Percentiles rank a stretch among this genome's conserved stretches.
Conservation (phyloP, 2,329 filamentous ascomycete genomes). For the Chaetomiaceae sp. region DNA sequence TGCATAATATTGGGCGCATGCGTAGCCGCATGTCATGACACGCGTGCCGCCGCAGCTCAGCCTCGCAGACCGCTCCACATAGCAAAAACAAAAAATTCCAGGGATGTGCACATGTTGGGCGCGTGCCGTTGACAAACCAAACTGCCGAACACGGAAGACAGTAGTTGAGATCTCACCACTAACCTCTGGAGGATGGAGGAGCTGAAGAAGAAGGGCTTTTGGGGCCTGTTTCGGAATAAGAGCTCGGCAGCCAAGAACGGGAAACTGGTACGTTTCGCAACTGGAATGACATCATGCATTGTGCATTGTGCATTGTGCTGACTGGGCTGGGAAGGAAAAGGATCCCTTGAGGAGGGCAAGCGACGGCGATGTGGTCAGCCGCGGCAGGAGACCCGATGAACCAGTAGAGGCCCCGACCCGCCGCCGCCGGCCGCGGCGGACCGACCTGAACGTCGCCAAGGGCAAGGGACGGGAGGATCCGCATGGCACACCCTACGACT, state of each 20-base stretch:
- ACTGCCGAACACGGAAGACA: neutral
- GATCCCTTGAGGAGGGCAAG: slow-evolving; percentile 32
- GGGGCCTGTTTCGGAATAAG: slow-evolving; percentile 47
- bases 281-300: neutral
- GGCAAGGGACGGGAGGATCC: slow-evolving; percentile 38
- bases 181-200: slow-evolving; percentile 22
- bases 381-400: slow-evolving; percentile 22
- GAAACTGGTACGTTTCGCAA: slow-evolving; percentile 33
- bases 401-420: slow-evolving; percentile 24
- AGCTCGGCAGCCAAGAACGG: slow-evolving; percentile 38
- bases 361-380: slow-evolving; percentile 33
- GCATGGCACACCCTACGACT: slow-evolving; percentile 31
- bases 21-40: slow-evolving; percentile 12
- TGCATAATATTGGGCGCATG: slow-evolving; percentile 6
- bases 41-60: slow-evolving; percentile 15
- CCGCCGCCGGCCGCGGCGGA: slow-evolving; percentile 41
- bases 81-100: neutral
- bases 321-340: slow-evolving; percentile 30
- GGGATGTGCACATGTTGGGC: slow-evolving; percentile 4
- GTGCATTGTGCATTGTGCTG: neutral
- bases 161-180: neutral
- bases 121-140: neutral
- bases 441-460: slow-evolving; percentile 36
- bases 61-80: slow-evolving; percentile 18
- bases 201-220: slow-evolving; percentile 42